Evolutionary conservation across 2,329 filamentous ascomycete species (phyloP).

Genomic region (Microsporum canis): DNA sequence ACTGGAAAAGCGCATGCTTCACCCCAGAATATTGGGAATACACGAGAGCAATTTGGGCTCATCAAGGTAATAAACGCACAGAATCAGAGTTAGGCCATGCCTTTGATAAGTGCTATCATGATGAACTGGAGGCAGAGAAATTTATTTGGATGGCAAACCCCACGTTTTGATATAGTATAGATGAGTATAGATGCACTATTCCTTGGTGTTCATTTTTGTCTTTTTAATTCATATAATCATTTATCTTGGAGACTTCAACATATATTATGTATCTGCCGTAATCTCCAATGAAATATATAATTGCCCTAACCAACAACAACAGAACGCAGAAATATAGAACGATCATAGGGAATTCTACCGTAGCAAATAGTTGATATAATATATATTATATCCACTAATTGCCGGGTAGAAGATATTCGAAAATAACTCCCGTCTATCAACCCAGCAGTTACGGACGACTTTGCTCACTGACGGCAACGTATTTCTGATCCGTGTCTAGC

Average conservation of each 20-base stretch:
- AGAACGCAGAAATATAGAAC: too few species aligned
- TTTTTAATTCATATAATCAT: neutral
- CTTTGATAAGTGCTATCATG: conserved; percentile 10
- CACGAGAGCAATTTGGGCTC: conserved; percentile 8
- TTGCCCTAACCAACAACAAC: too few species aligned
- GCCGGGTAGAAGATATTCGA: too few species aligned
- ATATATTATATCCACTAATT: too few species aligned
- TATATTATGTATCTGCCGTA: too few species aligned
- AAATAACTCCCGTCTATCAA: neutral
- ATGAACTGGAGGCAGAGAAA: conserved; percentile 8
- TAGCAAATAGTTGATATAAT: too few species aligned
- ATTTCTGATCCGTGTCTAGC: neutral
- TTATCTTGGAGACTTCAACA: neutral
- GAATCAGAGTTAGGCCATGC: conserved; percentile 2
- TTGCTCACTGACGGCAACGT: neutral
- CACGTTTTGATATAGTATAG: neutral
- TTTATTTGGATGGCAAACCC: conserved; percentile 1
- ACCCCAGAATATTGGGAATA: conserved; percentile 14
- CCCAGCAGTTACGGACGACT: neutral
- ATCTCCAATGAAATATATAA: too few species aligned
- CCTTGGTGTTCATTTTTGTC: neutral
- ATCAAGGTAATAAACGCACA: neutral
- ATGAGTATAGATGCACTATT: neutral
- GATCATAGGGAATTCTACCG: too few species aligned
- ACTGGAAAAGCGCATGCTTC: conserved; percentile 12